phyloP scores from a whole-genome alignment of 306 rosid genomes.

The Canavalia ensiformis region DNA sequence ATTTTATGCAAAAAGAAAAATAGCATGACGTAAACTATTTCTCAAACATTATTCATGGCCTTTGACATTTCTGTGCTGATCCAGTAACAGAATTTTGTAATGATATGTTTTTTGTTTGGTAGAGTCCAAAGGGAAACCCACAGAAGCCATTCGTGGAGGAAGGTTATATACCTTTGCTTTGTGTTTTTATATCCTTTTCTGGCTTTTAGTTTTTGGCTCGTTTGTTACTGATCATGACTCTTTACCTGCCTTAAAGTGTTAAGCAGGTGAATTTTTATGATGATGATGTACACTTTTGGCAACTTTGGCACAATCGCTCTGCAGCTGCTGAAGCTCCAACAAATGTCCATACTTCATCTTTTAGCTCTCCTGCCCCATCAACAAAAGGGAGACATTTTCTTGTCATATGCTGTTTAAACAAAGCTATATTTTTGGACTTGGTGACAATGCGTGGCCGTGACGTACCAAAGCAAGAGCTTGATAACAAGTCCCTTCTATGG shows the following conservation, averaged over 20 bases:
- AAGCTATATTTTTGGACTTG: conserved; percentile 97
- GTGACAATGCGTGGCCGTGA: conserved; percentile 99
- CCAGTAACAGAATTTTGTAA: conserved; percentile 31
- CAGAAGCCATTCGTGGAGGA: conserved; percentile 99
- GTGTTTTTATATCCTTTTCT: conserved; percentile 31
- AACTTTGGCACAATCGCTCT: conserved; percentile 88
- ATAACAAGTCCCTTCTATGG: conserved; percentile 95
- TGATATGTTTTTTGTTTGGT: conserved; percentile 41
- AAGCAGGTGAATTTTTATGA: conserved; percentile 95
- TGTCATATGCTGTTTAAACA: conserved; percentile 94
- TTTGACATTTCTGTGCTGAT: conserved; percentile 36
- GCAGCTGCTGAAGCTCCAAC: conserved; percentile 98
- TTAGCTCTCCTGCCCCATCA: conserved; percentile 86
- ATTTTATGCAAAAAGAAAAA: conserved; percentile 31
- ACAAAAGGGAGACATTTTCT: conserved; percentile 98
- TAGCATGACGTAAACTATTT: neutral
- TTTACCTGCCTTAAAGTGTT: conserved; percentile 66
- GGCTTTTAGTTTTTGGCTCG: conserved; percentile 29
- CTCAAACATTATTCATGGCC: neutral
- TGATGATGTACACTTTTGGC: conserved; percentile 97
- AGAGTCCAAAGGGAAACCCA: conserved; percentile 90
- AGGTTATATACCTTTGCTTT: conserved; percentile 66
- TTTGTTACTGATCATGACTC: conserved; percentile 44
- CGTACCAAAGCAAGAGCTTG: conserved; percentile 97
- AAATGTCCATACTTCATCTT: conserved; percentile 78